Conservation (phyloP, 208 protist genomes). For the Leishmania tarentolae region DNA sequence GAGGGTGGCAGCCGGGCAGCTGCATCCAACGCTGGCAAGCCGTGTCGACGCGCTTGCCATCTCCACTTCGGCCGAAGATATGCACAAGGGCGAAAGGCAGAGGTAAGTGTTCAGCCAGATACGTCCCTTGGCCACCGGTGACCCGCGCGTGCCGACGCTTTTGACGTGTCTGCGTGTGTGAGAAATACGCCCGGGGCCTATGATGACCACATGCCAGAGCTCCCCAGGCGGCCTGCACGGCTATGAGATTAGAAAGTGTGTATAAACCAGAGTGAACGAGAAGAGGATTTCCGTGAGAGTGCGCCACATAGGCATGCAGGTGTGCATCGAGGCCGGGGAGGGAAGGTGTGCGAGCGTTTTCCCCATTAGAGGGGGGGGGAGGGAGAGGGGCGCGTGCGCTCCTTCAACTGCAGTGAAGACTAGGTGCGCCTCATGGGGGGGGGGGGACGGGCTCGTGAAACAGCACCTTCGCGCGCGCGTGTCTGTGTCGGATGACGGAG, state of each 20-base stretch:
- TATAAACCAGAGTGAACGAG: neutral
- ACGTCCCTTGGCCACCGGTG: neutral
- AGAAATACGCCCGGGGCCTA: too few relatives aligned
- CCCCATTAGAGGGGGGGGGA: neutral
- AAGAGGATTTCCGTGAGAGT: neutral
- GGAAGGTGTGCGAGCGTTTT: neutral
- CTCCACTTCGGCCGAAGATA: neutral
- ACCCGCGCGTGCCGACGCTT: neutral
- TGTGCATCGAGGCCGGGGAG: neutral
- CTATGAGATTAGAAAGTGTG: too few relatives aligned
- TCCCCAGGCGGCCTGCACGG: neutral
- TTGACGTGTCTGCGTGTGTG: neutral
- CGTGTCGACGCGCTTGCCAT: neutral
- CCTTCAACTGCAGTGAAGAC: neutral
- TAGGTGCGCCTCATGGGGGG: neutral
- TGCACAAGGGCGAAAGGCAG: neutral
- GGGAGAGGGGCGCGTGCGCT: neutral
- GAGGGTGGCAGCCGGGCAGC: slow-evolving; percentile 1
- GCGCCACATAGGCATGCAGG: neutral
- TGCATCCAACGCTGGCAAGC: neutral
- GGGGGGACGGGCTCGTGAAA: neutral
- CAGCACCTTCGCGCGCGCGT: neutral
- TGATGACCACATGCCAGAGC: neutral
- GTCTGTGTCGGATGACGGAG: neutral
- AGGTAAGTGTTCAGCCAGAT: too few relatives aligned